These are phyloP conservation scores for Bipolaris bicolor DNA, from an alignment of 2,329 filamentous ascomycete species.

Conservation along the genomic window DNA sequence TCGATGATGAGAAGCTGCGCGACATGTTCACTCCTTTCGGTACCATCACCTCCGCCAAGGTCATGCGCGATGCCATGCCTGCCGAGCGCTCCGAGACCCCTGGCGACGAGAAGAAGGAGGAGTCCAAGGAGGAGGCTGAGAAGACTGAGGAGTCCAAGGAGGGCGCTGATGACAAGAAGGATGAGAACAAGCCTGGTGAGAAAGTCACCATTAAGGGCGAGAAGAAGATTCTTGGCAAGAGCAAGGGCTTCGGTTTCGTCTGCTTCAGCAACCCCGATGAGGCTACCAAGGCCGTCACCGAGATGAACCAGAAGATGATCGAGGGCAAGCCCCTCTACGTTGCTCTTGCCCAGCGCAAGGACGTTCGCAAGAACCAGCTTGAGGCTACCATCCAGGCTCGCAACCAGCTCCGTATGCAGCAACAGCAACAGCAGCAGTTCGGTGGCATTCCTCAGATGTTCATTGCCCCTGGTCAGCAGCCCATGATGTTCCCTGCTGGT, in stretches of 20 bases:
- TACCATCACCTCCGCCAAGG: slow-evolving; percentile 97
- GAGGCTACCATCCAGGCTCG: slow-evolving; percentile 99
- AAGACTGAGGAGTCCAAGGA: slow-evolving; percentile 65
- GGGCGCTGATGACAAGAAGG: slow-evolving; percentile 65
- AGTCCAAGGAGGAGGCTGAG: slow-evolving; percentile 59
- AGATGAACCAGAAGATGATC: slow-evolving; percentile 99
- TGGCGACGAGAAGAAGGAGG: slow-evolving; percentile 55
- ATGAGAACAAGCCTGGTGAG: slow-evolving; percentile 59
- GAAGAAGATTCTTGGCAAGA: slow-evolving; percentile 83
- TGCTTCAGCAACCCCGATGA: slow-evolving; percentile 99
- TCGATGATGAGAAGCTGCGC: slow-evolving; percentile 97
- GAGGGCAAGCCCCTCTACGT: slow-evolving; percentile 97
- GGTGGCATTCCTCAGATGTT: slow-evolving; percentile 74
- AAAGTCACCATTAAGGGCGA: slow-evolving; percentile 62
- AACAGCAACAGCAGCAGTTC: slow-evolving; percentile 74
- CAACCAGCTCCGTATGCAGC: slow-evolving; percentile 98
- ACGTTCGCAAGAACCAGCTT: slow-evolving; percentile 98
- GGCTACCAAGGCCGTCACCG: slow-evolving; percentile 96
- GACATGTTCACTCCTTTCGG: slow-evolving; percentile 91
- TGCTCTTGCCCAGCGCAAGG: slow-evolving; percentile 97
- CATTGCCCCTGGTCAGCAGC: slow-evolving; percentile 83
- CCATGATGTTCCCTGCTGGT: slow-evolving; percentile 62
- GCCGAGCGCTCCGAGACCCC: slow-evolving; percentile 57
- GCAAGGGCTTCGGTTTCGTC: slow-evolving; percentile 99
- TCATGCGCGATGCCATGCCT: slow-evolving; percentile 84